phyloP scores from a whole-genome alignment of 805 yeast genomes.

The Wickerhamomyces ciferrii region DNA sequence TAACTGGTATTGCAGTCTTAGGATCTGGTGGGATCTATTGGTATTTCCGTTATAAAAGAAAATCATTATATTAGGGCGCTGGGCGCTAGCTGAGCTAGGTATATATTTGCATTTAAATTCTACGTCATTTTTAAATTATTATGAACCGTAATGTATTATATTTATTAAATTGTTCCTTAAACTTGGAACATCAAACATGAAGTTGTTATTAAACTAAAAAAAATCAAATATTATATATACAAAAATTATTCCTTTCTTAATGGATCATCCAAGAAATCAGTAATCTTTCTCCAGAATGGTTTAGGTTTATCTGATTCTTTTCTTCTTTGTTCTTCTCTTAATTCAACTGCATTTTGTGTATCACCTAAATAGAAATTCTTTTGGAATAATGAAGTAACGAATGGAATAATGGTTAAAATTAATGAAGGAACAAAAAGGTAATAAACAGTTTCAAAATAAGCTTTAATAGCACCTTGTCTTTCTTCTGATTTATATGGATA shows the following conservation, averaged over 20 bases:
- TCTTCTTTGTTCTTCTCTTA: neutral
- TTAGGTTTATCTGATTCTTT: neutral
- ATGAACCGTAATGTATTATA: no score
- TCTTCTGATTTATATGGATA: constrained; percentile 22
- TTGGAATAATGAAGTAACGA: constrained; percentile 27
- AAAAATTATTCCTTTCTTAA: no score
- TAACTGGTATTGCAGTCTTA: constrained; percentile 43
- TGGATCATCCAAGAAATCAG: neutral
- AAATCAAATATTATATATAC: no score
- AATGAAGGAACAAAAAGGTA: constrained; percentile 24
- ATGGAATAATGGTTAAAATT: constrained; percentile 25
- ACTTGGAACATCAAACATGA: no score
- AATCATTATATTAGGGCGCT: neutral
- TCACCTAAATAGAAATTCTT: constrained; percentile 31
- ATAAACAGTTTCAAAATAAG: constrained; percentile 25
- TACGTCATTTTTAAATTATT: no score
- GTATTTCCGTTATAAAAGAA: constrained; percentile 12
- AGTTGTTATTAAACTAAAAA: no score
- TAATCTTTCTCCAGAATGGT: neutral
- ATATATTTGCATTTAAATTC: neutral
- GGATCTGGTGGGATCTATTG: constrained; percentile 37
- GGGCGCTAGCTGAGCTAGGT: neutral
- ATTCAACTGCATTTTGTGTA: constrained; percentile 29
- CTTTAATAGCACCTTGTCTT: constrained; percentile 29
- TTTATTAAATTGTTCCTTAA: no score